A percentile compares a stretch with the other conserved stretches of the same genome.
Conservation (phyloP, 2,329 filamentous ascomycete genomes). For the Elsinoe perseae region DNA sequence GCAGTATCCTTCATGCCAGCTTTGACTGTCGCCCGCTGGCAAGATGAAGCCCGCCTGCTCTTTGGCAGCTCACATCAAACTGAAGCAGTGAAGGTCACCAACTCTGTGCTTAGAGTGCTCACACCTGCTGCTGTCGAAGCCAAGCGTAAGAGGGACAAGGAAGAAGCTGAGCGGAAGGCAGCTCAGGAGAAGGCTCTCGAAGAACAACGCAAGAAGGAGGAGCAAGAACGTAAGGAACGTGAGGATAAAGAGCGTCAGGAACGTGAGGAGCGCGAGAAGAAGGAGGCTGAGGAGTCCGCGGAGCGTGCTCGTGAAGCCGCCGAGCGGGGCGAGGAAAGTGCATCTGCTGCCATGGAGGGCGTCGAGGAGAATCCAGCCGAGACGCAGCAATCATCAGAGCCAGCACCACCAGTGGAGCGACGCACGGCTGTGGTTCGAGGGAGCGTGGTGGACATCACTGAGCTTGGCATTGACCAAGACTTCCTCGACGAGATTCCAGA, state of each 20-base stretch:
- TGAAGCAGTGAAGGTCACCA: conserved; percentile 59
- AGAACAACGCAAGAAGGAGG: conserved; percentile 55
- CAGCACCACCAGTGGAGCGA: conserved; percentile 44
- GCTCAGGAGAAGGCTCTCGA: conserved; percentile 55
- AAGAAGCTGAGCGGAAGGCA: conserved; percentile 57
- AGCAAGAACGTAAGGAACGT: conserved; percentile 53
- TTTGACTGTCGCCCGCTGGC: conserved; percentile 70
- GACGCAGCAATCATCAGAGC: conserved; percentile 36
- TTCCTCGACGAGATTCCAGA: conserved; percentile 97
- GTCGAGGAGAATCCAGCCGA: conserved; percentile 49
- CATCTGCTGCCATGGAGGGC: conserved; percentile 60
- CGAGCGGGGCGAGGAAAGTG: conserved; percentile 29
- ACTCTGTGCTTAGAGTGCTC: conserved; percentile 62
- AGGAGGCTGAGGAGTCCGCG: conserved; percentile 36
- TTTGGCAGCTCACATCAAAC: conserved; percentile 65
- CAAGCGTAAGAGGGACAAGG: conserved; percentile 62
- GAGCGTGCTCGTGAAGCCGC: conserved; percentile 29
- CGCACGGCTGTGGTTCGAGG: conserved; percentile 79
- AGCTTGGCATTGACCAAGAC: conserved; percentile 85
- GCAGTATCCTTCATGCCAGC: conserved; percentile 67
- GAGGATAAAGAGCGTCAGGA: conserved; percentile 45
- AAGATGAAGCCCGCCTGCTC: conserved; percentile 80
- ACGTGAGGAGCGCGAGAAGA: conserved; percentile 42
- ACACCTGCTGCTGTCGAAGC: conserved; percentile 78
- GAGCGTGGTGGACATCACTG: conserved; percentile 84